Percentiles rank a stretch among this genome's conserved stretches.
These are phyloP conservation scores for Linnemannia exigua DNA, from an alignment of 192 early-diverging fungal species.

Conservation along the genomic window DNA sequence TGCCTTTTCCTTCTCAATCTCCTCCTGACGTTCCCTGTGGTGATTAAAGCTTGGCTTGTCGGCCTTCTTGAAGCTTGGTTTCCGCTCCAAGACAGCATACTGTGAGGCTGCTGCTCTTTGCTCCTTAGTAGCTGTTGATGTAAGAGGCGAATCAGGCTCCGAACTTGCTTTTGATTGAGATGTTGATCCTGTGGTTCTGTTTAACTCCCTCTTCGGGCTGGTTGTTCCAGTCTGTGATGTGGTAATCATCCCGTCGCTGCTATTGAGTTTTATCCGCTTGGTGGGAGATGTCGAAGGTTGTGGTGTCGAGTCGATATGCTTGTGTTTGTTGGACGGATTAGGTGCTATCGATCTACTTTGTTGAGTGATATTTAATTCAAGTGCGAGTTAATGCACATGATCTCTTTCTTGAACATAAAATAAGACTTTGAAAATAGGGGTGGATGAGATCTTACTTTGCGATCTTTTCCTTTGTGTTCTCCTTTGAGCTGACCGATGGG, in stretches of 20 bases:
- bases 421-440: background rate
- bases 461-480: slow-evolving; percentile 12
- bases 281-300: background rate
- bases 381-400: background rate
- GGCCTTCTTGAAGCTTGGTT: slow-evolving; percentile 58
- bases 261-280: slow-evolving; percentile 15
- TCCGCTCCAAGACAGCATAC: slow-evolving; percentile 33
- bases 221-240: background rate
- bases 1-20: slow-evolving; percentile 5
- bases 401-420: background rate
- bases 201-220: too few relatives aligned
- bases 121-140: background rate
- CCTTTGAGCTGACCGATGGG: slow-evolving; percentile 21
- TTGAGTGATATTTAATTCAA: background rate
- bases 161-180: slow-evolving; percentile 23
- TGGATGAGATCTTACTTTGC: background rate
- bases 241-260: background rate
- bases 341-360: background rate
- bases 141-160: background rate
- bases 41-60: slow-evolving; percentile 44
- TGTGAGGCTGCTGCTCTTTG: background rate
- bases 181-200: slow-evolving; percentile 7
- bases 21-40: slow-evolving; percentile 10
- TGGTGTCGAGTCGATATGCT: background rate
- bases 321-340: background rate